phyloP scores from a whole-genome alignment of 768 basidiomycete genomes.

The Leccinum ochraceum region DNA sequence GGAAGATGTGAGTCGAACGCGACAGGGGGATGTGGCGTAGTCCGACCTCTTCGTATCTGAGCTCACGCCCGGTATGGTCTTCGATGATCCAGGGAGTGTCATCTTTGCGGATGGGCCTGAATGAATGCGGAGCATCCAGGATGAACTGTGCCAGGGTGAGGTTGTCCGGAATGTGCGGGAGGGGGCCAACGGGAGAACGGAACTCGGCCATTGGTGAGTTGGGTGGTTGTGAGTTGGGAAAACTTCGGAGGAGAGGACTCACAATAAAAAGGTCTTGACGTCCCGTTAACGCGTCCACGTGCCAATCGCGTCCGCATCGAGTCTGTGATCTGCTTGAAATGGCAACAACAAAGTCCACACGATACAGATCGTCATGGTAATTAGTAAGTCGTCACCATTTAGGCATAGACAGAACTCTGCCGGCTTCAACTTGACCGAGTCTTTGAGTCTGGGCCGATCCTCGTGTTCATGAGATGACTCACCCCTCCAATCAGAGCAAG shows the following conservation, averaged over 20 bases:
- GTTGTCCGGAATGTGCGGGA: conserved; percentile 40
- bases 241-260: neutral
- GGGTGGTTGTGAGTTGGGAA: neutral
- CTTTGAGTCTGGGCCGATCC: neutral
- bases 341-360: neutral
- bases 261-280: neutral
- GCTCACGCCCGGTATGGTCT: conserved; percentile 37
- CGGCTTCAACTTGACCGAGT: neutral
- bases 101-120: conserved; percentile 26
- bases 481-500: neutral
- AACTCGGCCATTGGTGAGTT: conserved; percentile 28
- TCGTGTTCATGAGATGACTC: neutral
- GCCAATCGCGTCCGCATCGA: neutral
- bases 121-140: conserved; percentile 36
- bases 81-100: conserved; percentile 43
- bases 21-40: neutral
- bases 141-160: conserved; percentile 40
- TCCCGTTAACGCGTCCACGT: neutral
- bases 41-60: conserved; percentile 40
- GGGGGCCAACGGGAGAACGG: conserved; percentile 28
- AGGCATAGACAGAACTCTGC: neutral
- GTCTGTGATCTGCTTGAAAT: neutral
- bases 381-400: neutral
- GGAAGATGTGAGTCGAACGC: neutral
- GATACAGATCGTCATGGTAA: neutral